These are phyloP conservation scores for Drosera capensis DNA, from an alignment of 148 eudicot species.

Conservation along the genomic window DNA sequence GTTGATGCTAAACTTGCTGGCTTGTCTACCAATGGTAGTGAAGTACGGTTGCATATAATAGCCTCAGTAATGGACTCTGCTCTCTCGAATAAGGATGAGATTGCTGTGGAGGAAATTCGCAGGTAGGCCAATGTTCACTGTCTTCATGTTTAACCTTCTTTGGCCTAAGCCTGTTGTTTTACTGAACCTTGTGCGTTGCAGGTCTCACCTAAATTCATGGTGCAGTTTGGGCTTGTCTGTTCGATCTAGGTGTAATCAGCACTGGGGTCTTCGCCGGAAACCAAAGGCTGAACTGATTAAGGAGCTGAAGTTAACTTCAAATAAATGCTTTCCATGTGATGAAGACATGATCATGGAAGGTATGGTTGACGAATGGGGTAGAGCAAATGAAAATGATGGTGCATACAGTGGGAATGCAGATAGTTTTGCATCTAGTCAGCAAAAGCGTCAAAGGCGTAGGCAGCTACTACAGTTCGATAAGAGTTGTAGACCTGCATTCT, in stretches of 20 bases:
- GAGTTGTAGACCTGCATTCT: constrained; percentile 85
- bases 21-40: constrained; percentile 6
- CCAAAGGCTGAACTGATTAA: constrained; percentile 54
- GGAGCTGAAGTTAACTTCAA: constrained; percentile 56
- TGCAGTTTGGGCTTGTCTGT: constrained; percentile 33
- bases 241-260: constrained; percentile 32
- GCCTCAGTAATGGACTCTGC: constrained; percentile 53
- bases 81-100: constrained; percentile 27
- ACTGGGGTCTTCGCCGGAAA: constrained; percentile 61
- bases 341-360: constrained; percentile 37
- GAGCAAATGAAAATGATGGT: constrained; percentile 16
- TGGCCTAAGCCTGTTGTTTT: too few relatives aligned
- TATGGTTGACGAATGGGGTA: constrained; percentile 47
- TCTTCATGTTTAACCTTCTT: neutral
- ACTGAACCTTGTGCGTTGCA: too few relatives aligned
- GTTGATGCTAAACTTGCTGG: constrained; percentile 13
- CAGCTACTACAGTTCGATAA: constrained; percentile 88
- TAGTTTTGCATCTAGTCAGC: constrained; percentile 9
- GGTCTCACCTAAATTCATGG: constrained; percentile 70
- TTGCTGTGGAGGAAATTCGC: constrained; percentile 34
- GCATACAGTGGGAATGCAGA: constrained; percentile 15
- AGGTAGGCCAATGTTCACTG: constrained; percentile 21
- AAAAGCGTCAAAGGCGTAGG: constrained; percentile 22
- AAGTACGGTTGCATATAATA: constrained; percentile 21
- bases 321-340: constrained; percentile 24